Evolutionary conservation across 495 filamentous ascomycete genomes (phyloP), one percentile per base, ranked within the genome.

Genomic region (Penicillium ochrochloron): DNA sequence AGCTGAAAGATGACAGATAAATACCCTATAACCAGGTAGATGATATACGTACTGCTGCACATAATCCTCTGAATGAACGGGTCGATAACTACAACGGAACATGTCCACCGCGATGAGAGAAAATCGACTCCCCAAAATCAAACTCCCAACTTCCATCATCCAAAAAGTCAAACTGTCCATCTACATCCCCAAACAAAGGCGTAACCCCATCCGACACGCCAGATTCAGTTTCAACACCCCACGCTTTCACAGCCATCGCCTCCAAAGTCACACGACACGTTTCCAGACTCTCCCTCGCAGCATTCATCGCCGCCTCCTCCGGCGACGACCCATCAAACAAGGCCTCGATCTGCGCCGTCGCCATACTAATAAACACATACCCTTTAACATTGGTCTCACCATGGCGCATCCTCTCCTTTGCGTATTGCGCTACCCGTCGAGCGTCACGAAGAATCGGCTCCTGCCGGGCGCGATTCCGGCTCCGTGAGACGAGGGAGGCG

Each of bases 321-420:
- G 27, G 23, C 8, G 56, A 31, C 23, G 29, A 44, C 14, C 37
- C 56, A 29, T 46, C 25, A 29, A 44, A 15, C 56, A 46, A 17
- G 25, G 56, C 56, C 39, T 44, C 56, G 15, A 31, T 19, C 42
- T 59, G 56, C n/a, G 37, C 37, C 37, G 78, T 57, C 37, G 78
- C 65, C 76, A 85, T 82, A 57, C 64, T 73, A 7, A 84, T 46
- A 63, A 80, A 84, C 65, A 83, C 69, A 54, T 82, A 76, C 17
- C 59, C 67, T 60, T 85, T 85, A 21, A 84, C 75, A 60, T 83
- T 86, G 1, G 80, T 84, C 56, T 86, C 84, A 7, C 82, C 82
- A 50, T 79, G 65, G 7, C 63, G 63, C 29, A 85, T 72, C 12
- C 82, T 70, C 41, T 81, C 77, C 29, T 67, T 42, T 0, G 78